Percentiles rank a stretch among this genome's conserved stretches.
phyloP scores from a whole-genome alignment of 805 yeast genomes.

The Yamadazyma sp. region DNA sequence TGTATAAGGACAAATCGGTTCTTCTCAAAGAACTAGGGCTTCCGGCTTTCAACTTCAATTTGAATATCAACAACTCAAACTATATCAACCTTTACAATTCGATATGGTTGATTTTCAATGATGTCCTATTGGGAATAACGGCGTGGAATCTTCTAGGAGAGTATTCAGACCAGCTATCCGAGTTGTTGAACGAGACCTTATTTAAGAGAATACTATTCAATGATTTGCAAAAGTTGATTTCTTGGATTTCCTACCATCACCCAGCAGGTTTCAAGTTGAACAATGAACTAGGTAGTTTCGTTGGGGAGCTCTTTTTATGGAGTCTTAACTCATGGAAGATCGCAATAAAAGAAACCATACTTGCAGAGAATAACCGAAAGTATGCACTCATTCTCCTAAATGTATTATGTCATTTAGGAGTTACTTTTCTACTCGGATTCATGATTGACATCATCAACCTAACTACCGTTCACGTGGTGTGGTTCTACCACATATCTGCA shows the following conservation, averaged over 20 bases:
- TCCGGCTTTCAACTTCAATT: constrained; percentile 35
- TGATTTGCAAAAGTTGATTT: constrained; percentile 49
- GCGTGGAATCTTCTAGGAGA: constrained; percentile 47
- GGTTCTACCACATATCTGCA: constrained; percentile 78
- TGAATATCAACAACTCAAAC: constrained; percentile 46
- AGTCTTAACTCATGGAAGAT: constrained; percentile 66
- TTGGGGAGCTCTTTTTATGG: constrained; percentile 88
- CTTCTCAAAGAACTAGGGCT: constrained; percentile 45
- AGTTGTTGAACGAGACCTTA: constrained; percentile 23
- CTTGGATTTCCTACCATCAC: constrained; percentile 73
- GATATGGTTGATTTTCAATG: constrained; percentile 84
- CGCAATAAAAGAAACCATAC: constrained; percentile 8
- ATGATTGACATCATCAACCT: constrained; percentile 63
- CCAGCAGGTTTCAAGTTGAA: constrained; percentile 95
- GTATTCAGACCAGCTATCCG: constrained; percentile 22
- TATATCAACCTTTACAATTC: constrained; percentile 83
- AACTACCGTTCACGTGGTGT: constrained; percentile 66
- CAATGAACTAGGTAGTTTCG: constrained; percentile 76
- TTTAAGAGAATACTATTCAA: constrained; percentile 44
- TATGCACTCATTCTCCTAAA: constrained; percentile 10
- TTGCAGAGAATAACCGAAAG: background rate
- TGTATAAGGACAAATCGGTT: constrained; percentile 35
- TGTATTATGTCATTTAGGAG: constrained; percentile 42
- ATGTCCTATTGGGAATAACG: constrained; percentile 69
- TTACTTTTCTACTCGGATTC: constrained; percentile 70